Evolutionary conservation across 768 basidiomycete genomes (phyloP), one percentile per base, ranked within the genome.

Genomic region (Leccinum variicolor): DNA sequence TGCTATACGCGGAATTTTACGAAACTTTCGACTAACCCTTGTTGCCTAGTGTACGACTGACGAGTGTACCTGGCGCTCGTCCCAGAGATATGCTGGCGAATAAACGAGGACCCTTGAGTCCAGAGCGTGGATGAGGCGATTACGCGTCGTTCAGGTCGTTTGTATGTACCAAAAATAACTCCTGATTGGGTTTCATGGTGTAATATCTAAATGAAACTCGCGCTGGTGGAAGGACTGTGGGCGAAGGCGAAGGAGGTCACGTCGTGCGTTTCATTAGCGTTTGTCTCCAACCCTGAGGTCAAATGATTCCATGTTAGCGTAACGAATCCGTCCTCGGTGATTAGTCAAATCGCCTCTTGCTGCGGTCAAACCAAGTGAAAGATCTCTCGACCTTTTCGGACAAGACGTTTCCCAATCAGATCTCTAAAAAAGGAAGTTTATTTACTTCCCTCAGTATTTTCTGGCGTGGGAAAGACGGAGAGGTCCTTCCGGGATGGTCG

Each of bases 21-120:
- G 54, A 55, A 55, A 55, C 26, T 33, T 28, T 28, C 34, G 52
- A 45, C 59, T 64, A n/a, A 63, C 65, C 52, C 50, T 59, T 17
- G 46, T 57, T 62, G 67, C 55, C 46, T 57, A 79, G 77, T 79
- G 33, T 79, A 79, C 63, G 78, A 79, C 49, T 78, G 62, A 70
- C 48, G 23, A 1, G 13, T 21, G 46, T 21, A 39, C 46, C 21
- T 34, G 41, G 33, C 31, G 25, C 34, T 52, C 34, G 51, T 6
- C 31, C n/a, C 50, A 23, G 29, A 4, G 17, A 43, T 29, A 23
- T 17, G 26, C 13, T 21, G 17, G 23, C 29, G 31, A 50, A 19
- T 50, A 29, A 11, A 29, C 19, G 48, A 50, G 48, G 50, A 50
- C 50, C 50, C 50, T 50, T 33, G 49, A 25, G 39, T 50, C 31